Evolutionary conservation across 441 rosid species (phyloP).

Genomic region (Adansonia grandidieri): DNA sequence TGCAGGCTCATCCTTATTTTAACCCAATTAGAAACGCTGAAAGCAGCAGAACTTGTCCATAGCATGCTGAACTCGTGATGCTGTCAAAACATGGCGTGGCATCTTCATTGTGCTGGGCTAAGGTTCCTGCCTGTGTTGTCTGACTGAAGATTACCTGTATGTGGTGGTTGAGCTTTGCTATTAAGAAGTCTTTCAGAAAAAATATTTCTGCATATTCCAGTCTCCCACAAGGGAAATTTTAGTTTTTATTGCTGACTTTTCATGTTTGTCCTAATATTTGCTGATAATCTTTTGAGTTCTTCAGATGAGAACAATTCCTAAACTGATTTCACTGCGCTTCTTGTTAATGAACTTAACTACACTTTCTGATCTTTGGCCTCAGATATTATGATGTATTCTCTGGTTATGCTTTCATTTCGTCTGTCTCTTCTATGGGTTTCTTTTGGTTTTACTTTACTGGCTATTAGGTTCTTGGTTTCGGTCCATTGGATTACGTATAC

Average conservation of each 20-base stretch:
- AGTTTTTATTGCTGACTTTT: neutral
- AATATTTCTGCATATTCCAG: neutral
- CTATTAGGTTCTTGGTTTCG: neutral
- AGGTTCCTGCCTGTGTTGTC: conserved; percentile 15
- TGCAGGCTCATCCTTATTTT: conserved; percentile 81
- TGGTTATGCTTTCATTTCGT: neutral
- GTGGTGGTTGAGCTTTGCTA: conserved; percentile 26
- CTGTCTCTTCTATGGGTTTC: neutral
- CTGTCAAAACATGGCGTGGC: conserved; percentile 8
- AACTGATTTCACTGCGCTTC: conserved; percentile 4
- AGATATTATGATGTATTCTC: neutral
- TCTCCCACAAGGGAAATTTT: neutral
- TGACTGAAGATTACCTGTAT: conserved; percentile 21
- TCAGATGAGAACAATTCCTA: conserved; percentile 22
- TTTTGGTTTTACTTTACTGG: neutral
- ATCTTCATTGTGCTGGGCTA: neutral
- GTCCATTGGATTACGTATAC: neutral
- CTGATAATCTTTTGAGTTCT: neutral
- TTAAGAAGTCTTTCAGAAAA: conserved; percentile 15
- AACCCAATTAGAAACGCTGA: conserved; percentile 84
- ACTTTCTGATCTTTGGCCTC: neutral
- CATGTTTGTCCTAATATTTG: neutral
- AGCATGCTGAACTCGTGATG: conserved; percentile 32
- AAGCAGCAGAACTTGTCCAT: conserved; percentile 71
- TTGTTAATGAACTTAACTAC: neutral